Conservation (phyloP, 2,329 filamentous ascomycete species). For the Pochonia chlamydosporia region DNA sequence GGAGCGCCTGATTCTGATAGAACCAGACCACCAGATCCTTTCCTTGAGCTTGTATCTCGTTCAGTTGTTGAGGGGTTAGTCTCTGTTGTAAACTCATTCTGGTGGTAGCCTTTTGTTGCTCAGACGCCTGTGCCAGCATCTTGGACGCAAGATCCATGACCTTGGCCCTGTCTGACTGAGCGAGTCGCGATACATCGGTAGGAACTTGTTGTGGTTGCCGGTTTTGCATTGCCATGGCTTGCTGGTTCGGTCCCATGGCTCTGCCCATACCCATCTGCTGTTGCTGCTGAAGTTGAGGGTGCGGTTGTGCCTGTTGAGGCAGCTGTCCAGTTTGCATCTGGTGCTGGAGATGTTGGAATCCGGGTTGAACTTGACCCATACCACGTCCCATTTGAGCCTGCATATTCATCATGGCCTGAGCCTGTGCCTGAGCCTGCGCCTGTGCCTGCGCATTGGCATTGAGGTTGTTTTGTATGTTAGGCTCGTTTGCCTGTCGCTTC, state of each 20-base stretch:
- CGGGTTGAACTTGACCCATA: conserved; percentile 44
- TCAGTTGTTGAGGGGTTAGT: conserved; percentile 33
- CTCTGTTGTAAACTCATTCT: conserved; percentile 30
- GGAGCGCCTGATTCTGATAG: conserved; percentile 41
- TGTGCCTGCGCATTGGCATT: conserved; percentile 36
- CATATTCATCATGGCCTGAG: conserved; percentile 48
- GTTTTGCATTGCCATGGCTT: conserved; percentile 32
- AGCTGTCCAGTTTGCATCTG: conserved; percentile 51
- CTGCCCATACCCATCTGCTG: conserved; percentile 37
- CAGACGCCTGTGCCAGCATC: conserved; percentile 33
- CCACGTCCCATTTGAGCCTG: conserved; percentile 46
- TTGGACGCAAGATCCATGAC: conserved; percentile 39
- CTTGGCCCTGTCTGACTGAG: conserved; percentile 37
- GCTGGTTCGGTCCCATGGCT: conserved; percentile 35
- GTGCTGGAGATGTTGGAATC: conserved; percentile 53
- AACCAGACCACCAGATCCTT: conserved; percentile 45
- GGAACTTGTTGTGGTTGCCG: conserved; percentile 22
- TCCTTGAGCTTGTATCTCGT: conserved; percentile 37
- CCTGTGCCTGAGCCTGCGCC: conserved; percentile 31
- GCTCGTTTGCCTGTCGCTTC: conserved; percentile 45
- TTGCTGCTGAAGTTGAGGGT: conserved; percentile 19
- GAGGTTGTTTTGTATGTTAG: conserved; percentile 42
- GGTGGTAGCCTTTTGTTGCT: conserved; percentile 35
- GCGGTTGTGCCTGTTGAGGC: conserved; percentile 29
- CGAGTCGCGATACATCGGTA: conserved; percentile 32